These are phyloP conservation scores for Ophiostoma triangulosporum DNA, from an alignment of 2,329 filamentous ascomycete genomes.

Conservation along the genomic window DNA sequence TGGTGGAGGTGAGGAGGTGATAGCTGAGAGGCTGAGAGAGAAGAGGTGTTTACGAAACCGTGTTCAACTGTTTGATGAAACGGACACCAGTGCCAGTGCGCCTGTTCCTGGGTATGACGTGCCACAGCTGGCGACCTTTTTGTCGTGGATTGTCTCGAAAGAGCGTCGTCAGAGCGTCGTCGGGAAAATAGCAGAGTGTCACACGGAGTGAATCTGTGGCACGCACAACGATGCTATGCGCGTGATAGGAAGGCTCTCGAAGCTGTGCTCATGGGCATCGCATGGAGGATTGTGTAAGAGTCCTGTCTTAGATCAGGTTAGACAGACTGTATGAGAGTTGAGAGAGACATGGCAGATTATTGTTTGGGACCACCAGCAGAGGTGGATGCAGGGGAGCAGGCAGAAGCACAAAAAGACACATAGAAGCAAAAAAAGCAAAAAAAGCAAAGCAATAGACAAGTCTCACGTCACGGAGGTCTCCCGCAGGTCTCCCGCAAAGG, in stretches of 20 bases:
- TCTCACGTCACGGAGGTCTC: too few species aligned
- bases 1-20: background rate
- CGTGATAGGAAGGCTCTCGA: conserved; percentile 4
- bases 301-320: conserved; percentile 8
- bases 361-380: background rate
- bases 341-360: background rate
- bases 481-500: background rate
- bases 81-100: background rate
- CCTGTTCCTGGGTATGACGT: background rate
- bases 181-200: background rate
- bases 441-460: background rate
- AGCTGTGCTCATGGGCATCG: conserved; percentile 1
- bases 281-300: background rate
- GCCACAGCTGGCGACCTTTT: background rate
- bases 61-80: background rate
- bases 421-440: background rate
- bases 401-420: background rate
- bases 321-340: background rate
- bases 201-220: background rate
- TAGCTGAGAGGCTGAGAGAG: too few species aligned
- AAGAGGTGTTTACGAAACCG: background rate
- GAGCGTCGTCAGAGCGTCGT: background rate
- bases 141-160: background rate
- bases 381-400: background rate
- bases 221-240: conserved; percentile 6